These are phyloP conservation scores for Rhodotorula sp. DNA, from an alignment of 1,284 basidiomycete genomes.

Conservation along the genomic window DNA sequence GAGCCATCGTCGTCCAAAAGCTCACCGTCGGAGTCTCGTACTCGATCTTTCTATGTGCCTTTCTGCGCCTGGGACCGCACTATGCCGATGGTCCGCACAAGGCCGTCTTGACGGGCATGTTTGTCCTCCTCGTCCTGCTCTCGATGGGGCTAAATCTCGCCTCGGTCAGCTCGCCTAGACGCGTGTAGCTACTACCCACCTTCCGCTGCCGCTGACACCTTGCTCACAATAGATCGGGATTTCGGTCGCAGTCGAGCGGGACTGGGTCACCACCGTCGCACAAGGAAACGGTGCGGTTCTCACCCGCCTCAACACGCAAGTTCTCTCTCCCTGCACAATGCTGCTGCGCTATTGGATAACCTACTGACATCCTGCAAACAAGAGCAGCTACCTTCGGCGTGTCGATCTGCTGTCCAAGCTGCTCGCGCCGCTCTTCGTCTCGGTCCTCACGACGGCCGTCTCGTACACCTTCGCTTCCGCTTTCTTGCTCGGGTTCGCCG, in stretches of 20 bases:
- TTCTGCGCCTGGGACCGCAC: slow-evolving; percentile 24
- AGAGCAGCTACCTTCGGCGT: slow-evolving; percentile 51
- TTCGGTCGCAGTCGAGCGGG: slow-evolving; percentile 59
- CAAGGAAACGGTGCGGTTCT: slow-evolving; percentile 44
- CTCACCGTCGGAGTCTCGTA: slow-evolving; percentile 52
- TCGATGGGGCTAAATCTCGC: slow-evolving; percentile 53
- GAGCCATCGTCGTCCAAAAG: slow-evolving; percentile 55
- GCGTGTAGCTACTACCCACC: neutral
- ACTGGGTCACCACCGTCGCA: slow-evolving; percentile 58
- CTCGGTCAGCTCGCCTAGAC: neutral
- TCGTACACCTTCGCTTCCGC: slow-evolving; percentile 47
- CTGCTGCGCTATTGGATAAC: neutral
- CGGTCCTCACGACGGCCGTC: slow-evolving; percentile 52
- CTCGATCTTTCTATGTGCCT: slow-evolving; percentile 49
- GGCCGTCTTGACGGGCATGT: slow-evolving; percentile 38
- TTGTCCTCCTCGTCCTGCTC: slow-evolving; percentile 52
- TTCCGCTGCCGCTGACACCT: fast-evolving
- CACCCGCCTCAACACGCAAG: slow-evolving; percentile 48
- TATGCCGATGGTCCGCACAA: neutral
- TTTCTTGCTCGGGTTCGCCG: slow-evolving; percentile 44
- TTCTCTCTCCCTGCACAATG: slow-evolving; percentile 20
- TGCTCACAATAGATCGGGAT: slow-evolving; percentile 51
- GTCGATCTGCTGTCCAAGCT: slow-evolving; percentile 61
- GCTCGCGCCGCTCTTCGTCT: slow-evolving; percentile 59
- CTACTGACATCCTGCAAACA: neutral